These are phyloP conservation scores for Verticillium klebahnii DNA, from an alignment of 2,329 filamentous ascomycete genomes.

Conservation along the genomic window DNA sequence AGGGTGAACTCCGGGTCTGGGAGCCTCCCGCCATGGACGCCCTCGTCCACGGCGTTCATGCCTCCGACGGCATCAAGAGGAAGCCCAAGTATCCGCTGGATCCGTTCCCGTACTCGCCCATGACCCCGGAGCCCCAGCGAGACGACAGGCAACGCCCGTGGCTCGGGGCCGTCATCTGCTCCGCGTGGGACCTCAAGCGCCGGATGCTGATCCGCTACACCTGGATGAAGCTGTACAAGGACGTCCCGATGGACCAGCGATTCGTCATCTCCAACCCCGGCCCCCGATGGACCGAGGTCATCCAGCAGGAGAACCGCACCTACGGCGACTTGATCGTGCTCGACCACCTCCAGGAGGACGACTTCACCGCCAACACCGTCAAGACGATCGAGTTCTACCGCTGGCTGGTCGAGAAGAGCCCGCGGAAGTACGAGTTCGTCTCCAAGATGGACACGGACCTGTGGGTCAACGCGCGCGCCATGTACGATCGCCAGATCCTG, in stretches of 20 bases:
- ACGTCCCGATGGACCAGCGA: constrained; percentile 21
- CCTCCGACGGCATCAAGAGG: constrained; percentile 5
- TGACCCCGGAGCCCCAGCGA: constrained; percentile 2
- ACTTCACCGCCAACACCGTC: constrained; percentile 25
- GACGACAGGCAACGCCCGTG: constrained; percentile 13
- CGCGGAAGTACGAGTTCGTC: constrained; percentile 21
- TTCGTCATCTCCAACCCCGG: constrained; percentile 27
- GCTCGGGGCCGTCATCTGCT: constrained; percentile 23
- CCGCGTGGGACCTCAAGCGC: constrained; percentile 19
- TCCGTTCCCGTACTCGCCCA: constrained; percentile 20
- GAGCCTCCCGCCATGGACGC: constrained; percentile 1
- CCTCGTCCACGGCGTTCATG: constrained; percentile 7
- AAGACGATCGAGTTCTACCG: constrained; percentile 28
- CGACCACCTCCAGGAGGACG: constrained; percentile 23
- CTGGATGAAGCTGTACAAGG: constrained; percentile 24
- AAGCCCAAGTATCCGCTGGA: constrained; percentile 11
- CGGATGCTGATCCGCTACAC: constrained; percentile 24
- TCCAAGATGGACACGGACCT: constrained; percentile 27
- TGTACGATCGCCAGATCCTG: constrained; percentile 22
- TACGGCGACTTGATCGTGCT: constrained; percentile 28
- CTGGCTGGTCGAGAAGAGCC: constrained; percentile 17
- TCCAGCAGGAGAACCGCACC: constrained; percentile 23
- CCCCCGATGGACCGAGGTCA: constrained; percentile 16
- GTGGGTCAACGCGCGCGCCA: constrained; percentile 24
- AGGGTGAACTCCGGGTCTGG: background rate